A percentile compares a stretch with the other conserved stretches of the same genome.
phyloP scores from a whole-genome alignment of 176 grass and related monocot genomes.

The Phragmites australis region DNA sequence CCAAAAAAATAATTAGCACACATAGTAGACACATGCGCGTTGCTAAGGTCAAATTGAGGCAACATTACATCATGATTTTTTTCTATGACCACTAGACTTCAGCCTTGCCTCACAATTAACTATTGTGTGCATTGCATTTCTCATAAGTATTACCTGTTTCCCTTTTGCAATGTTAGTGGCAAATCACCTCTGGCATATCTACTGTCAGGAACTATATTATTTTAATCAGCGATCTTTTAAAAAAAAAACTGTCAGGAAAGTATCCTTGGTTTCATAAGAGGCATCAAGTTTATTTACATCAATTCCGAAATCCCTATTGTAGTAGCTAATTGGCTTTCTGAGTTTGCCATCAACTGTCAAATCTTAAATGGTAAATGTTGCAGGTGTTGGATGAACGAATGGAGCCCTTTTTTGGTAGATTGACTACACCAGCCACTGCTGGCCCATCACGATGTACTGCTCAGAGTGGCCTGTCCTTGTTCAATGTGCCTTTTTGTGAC shows the following conservation, averaged over 20 bases:
- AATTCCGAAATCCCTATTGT: neutral
- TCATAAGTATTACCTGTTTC: neutral
- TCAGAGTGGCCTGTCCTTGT: slow-evolving; percentile 16
- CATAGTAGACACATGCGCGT: neutral
- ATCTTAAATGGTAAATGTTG: neutral
- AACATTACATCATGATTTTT: neutral
- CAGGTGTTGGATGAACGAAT: slow-evolving; percentile 51
- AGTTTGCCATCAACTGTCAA: neutral
- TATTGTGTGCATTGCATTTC: neutral
- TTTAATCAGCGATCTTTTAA: too few relatives aligned
- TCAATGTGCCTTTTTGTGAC: neutral
- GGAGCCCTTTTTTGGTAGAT: slow-evolving; percentile 32
- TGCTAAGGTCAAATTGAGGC: neutral
- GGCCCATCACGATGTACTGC: slow-evolving; percentile 23
- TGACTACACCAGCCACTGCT: neutral
- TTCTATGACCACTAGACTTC: neutral
- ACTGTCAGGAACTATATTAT: neutral
- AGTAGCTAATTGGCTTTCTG: neutral
- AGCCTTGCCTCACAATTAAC: neutral
- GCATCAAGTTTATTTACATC: neutral
- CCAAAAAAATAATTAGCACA: neutral
- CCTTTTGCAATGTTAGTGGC: neutral
- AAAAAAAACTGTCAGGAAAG: neutral
- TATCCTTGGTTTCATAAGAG: neutral
- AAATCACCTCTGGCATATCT: neutral